Evolutionary conservation across 2,329 filamentous ascomycete species (phyloP).

Genomic region (Ambrosiella cleistominuta): DNA sequence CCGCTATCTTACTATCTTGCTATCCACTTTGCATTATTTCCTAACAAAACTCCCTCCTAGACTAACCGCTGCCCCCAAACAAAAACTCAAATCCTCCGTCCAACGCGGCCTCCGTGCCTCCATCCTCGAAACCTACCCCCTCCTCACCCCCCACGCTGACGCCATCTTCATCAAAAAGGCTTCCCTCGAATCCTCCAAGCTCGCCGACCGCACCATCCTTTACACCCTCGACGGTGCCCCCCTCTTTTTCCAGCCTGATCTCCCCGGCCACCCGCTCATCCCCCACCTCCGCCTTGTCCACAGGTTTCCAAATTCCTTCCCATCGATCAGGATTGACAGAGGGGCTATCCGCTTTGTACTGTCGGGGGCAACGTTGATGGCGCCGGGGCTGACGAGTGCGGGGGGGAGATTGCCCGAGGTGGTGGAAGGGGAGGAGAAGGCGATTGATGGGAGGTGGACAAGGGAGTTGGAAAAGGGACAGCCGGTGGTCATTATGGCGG

Average conservation of each 20-base stretch:
- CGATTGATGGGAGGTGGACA: constrained; percentile 38
- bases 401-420: constrained; percentile 61
- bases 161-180: constrained; percentile 91
- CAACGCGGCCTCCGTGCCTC: constrained; percentile 73
- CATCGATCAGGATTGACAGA: constrained; percentile 75
- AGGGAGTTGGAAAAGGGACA: constrained; percentile 60
- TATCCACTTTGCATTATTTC: background rate
- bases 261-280: constrained; percentile 46
- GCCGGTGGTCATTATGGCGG: constrained; percentile 75
- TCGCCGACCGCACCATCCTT: constrained; percentile 76
- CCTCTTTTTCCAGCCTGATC: constrained; percentile 77
- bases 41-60: constrained; percentile 25
- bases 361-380: constrained; percentile 87
- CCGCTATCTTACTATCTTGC: background rate
- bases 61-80: constrained; percentile 61
- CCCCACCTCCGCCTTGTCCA: constrained; percentile 84
- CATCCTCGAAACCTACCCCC: constrained; percentile 69
- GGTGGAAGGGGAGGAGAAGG: constrained; percentile 24
- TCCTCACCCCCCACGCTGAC: constrained; percentile 75
- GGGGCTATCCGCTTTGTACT: constrained; percentile 95
- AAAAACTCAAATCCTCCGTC: constrained; percentile 93
- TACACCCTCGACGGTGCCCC: constrained; percentile 66
- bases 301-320: constrained; percentile 70
- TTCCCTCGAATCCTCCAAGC: constrained; percentile 76
- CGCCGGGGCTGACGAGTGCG: constrained; percentile 69